Evolutionary conservation across 169 alveolate species (phyloP).

Genomic region (Cystoisospora suis): DNA sequence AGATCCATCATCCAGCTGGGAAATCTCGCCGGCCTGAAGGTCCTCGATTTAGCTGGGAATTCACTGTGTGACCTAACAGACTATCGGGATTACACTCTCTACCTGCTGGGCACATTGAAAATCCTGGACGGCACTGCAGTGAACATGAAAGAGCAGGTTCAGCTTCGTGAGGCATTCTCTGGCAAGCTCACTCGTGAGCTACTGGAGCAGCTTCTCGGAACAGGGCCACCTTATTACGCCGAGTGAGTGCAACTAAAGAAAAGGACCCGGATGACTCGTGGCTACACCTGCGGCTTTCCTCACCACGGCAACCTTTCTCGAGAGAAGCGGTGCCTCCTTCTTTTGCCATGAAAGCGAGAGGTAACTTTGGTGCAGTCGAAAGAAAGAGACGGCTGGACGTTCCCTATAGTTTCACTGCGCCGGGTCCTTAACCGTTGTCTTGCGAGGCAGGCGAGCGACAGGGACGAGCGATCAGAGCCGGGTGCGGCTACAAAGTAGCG

Average conservation of each 20-base stretch:
- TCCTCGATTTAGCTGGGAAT: slow-evolving; percentile 49
- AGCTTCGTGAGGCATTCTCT: slow-evolving; percentile 33
- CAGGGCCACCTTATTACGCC: slow-evolving; percentile 46
- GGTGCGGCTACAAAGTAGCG: no score
- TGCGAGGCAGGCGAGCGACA: no score
- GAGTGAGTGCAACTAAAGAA: slow-evolving; percentile 44
- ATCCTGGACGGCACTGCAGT: slow-evolving; percentile 55
- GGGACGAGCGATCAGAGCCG: no score
- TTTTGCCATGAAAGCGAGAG: no score
- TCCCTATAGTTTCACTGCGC: no score
- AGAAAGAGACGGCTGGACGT: no score
- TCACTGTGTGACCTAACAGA: slow-evolving; percentile 47
- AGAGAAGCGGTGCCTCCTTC: no score
- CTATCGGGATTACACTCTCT: slow-evolving; percentile 55
- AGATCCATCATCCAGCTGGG: slow-evolving; percentile 49
- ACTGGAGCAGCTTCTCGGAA: slow-evolving; percentile 56
- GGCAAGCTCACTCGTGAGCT: slow-evolving; percentile 62
- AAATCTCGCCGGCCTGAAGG: slow-evolving; percentile 43
- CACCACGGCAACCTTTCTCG: no score
- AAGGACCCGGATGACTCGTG: no score
- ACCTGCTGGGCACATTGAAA: slow-evolving; percentile 36
- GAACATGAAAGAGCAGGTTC: slow-evolving; percentile 19
- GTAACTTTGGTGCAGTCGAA: no score
- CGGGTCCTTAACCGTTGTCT: no score
- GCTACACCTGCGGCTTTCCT: no score